phyloP scores from a whole-genome alignment of 2,329 filamentous ascomycete species.

The Ophiostoma quercus region DNA sequence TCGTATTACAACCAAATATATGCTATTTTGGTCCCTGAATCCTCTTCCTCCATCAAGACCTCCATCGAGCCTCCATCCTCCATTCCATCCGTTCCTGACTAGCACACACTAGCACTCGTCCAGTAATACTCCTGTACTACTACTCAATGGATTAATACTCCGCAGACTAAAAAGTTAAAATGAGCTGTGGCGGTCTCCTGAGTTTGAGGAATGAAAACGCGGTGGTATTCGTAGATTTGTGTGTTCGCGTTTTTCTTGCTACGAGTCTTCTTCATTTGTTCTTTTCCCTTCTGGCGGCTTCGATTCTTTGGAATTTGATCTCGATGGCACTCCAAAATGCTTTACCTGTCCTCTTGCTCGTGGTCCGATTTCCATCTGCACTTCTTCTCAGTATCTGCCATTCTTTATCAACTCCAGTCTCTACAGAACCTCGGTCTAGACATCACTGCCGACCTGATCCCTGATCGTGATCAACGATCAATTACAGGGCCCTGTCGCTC shows the following conservation, averaged over 20 bases:
- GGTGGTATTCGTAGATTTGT: not conserved
- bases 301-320: not conserved
- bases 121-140: conserved; percentile 1
- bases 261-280: not conserved
- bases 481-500: not conserved
- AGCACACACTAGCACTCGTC: not conserved
- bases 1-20: not conserved
- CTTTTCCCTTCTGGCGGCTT: not conserved
- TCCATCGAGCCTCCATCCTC: not conserved
- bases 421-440: not conserved
- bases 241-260: not conserved
- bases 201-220: not conserved
- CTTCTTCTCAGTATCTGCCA: no score
- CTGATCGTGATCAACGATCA: not conserved
- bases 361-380: not conserved
- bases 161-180: conserved; percentile 5
- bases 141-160: conserved; percentile 6
- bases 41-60: not conserved
- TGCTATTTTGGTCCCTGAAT: conserved; percentile 2
- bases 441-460: not conserved
- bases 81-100: conserved; percentile 9
- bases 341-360: not conserved
- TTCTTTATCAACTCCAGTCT: not conserved
- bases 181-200: conserved; percentile 8
- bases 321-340: no score